Evolutionary conservation across 495 filamentous ascomycete genomes (phyloP).

Genomic region (Lepidopterella palustris): DNA sequence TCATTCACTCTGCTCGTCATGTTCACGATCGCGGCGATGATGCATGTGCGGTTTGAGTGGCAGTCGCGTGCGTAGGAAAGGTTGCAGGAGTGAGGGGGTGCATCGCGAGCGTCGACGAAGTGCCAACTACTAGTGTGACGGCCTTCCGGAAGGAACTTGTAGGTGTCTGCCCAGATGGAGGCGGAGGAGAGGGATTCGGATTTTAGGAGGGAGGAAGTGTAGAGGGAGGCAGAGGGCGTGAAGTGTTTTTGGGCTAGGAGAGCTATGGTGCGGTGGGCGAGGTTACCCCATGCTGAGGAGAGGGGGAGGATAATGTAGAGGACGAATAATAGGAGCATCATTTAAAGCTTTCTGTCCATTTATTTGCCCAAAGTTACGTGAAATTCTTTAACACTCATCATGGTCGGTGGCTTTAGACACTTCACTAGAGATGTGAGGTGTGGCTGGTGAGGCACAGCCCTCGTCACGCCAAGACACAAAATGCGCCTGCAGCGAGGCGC

Average conservation of each 20-base stretch:
- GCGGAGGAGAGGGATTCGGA: conserved; percentile 1
- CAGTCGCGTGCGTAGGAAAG: conserved; percentile 55
- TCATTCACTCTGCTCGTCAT: conserved; percentile 42
- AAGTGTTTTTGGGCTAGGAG: conserved; percentile 13
- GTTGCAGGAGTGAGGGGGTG: conserved; percentile 51
- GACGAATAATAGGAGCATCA: not conserved
- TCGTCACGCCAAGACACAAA: not conserved
- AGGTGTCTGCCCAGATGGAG: conserved; percentile 14
- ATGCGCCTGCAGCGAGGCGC: not conserved
- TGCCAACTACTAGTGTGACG: conserved; percentile 4
- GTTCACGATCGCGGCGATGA: conserved; percentile 56
- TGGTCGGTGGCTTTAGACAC: too few species aligned
- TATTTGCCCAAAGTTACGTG: not conserved
- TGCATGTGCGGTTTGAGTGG: conserved; percentile 45
- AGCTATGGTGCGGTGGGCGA: conserved; percentile 18
- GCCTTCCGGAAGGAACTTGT: not conserved
- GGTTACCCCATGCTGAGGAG: conserved; percentile 7
- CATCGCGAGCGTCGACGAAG: conserved; percentile 51
- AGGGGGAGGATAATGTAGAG: not conserved
- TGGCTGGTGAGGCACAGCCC: too few species aligned
- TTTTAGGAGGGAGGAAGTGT: not conserved
- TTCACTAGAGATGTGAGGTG: too few species aligned
- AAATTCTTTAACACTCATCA: too few species aligned
- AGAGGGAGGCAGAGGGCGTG: not conserved
- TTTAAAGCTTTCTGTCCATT: not conserved